These are phyloP conservation scores for Metschnikowia orientalis DNA, from an alignment of 805 yeast species.

Conservation along the genomic window DNA sequence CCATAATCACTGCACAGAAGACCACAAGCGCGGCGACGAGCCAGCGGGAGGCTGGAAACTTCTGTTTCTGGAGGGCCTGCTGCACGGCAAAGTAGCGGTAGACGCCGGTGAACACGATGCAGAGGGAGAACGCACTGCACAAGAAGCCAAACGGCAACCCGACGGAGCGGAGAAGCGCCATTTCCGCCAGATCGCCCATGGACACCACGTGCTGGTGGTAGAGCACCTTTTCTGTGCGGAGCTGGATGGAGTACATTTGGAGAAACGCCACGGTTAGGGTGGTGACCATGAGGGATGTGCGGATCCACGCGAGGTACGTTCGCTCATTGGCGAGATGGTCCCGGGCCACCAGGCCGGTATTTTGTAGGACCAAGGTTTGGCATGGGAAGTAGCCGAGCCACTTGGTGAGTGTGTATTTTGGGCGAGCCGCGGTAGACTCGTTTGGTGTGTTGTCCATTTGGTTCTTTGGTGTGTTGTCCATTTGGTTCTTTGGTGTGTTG, in stretches of 20 bases:
- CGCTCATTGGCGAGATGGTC: conserved; percentile 58
- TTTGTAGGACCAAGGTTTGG: conserved; percentile 19
- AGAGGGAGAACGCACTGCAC: conserved; percentile 9
- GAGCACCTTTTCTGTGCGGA: conserved; percentile 13
- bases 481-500: neutral
- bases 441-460: neutral
- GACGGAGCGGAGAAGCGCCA: conserved; percentile 1
- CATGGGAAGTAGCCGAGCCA: neutral
- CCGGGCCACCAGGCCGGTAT: conserved; percentile 34
- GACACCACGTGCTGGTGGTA: neutral
- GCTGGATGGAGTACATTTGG: conserved; percentile 47
- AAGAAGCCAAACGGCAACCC: conserved; percentile 14
- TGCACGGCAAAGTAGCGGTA: conserved; percentile 13
- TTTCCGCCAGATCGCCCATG: conserved; percentile 1
- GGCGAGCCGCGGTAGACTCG: too few species aligned
- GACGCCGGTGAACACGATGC: conserved; percentile 7
- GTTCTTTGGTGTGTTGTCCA: neutral
- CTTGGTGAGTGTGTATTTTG: neutral
- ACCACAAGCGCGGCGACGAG: conserved; percentile 8
- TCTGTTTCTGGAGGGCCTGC: conserved; percentile 7
- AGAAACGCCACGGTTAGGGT: conserved; percentile 59
- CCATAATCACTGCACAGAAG: conserved; percentile 7
- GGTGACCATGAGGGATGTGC: conserved; percentile 55
- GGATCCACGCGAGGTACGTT: conserved; percentile 60
- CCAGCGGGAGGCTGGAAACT: conserved; percentile 14